Conservation (phyloP, 2,329 filamentous ascomycete genomes). For the Neopestalotiopsis sp. region DNA sequence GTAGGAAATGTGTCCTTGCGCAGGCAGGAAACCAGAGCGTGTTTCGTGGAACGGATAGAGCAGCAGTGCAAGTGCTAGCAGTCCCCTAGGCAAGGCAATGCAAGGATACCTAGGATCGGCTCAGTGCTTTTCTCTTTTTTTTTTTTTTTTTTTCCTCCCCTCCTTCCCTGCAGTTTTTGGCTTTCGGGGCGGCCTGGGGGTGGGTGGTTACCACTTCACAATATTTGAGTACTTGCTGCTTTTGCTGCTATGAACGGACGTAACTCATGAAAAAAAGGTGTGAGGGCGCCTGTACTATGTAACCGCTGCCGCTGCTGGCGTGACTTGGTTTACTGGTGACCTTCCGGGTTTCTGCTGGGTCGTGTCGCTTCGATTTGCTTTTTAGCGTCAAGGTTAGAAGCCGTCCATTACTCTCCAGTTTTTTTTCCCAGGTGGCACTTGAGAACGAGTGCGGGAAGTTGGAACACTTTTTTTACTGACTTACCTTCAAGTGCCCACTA, state of each 20-base stretch:
- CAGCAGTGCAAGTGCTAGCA: too few species aligned
- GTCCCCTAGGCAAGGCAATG: too few species aligned
- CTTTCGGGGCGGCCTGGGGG: not conserved
- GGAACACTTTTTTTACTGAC: too few species aligned
- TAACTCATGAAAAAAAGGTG: not conserved
- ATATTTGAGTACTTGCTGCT: not conserved
- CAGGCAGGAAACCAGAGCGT: not conserved
- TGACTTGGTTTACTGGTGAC: not conserved
- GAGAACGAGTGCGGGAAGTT: too few species aligned
- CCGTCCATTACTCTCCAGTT: not conserved
- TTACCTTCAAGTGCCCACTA: too few species aligned
- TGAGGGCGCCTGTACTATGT: not conserved
- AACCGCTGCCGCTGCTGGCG: not conserved
- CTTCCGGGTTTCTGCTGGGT: not conserved
- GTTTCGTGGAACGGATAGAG: constrained; percentile 13
- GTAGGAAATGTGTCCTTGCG: constrained; percentile 11
- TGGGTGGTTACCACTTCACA: not conserved
- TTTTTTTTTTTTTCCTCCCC: not conserved
- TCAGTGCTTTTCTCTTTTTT: not conserved
- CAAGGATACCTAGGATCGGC: not conserved
- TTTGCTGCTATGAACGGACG: not conserved
- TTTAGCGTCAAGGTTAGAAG: constrained; percentile 2
- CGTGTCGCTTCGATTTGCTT: constrained; percentile 1
- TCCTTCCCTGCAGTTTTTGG: not conserved
- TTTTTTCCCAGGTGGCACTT: too few species aligned